A percentile compares a stretch with the other conserved stretches of the same genome.
phyloP scores from a whole-genome alignment of 352 stramenopile genomes.

The Saprolegnia parasitica region DNA sequence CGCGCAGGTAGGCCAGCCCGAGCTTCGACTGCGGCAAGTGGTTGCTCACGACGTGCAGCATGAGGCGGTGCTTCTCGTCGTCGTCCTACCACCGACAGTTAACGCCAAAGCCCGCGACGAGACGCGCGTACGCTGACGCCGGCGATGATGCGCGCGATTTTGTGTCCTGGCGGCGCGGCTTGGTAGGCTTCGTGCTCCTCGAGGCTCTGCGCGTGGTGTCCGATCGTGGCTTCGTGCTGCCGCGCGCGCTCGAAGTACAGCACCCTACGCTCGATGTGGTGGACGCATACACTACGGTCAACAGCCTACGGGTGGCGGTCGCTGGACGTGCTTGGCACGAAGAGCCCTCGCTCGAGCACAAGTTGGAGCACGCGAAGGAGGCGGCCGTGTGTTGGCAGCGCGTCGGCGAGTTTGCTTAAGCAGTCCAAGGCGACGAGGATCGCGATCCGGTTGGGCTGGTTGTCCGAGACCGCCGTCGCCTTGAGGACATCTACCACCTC shows the following conservation, averaged over 20 bases:
- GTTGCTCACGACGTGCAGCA: slow-evolving; percentile 12
- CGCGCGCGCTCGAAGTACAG: slow-evolving; percentile 55
- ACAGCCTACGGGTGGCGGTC: not conserved
- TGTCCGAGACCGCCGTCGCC: slow-evolving; percentile 40
- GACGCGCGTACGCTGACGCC: not conserved
- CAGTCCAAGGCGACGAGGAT: slow-evolving; percentile 69
- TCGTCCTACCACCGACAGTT: not conserved
- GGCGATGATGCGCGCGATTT: slow-evolving; percentile 13
- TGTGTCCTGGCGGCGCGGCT: not conserved
- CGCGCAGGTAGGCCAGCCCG: slow-evolving; percentile 9
- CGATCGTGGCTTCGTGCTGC: slow-evolving; percentile 29
- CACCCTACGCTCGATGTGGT: not conserved
- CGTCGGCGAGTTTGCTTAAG: slow-evolving; percentile 48
- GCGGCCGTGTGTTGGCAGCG: slow-evolving; percentile 55
- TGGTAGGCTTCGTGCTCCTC: not conserved
- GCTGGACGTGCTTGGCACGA: slow-evolving; percentile 24
- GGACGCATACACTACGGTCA: slow-evolving; percentile 1
- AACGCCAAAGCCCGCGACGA: not conserved
- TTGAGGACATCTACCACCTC: slow-evolving; percentile 48
- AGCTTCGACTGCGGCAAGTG: slow-evolving; percentile 22
- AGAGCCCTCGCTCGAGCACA: slow-evolving; percentile 52
- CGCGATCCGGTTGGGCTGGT: slow-evolving; percentile 47
- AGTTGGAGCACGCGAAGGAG: slow-evolving; percentile 50
- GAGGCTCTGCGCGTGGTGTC: slow-evolving; percentile 6
- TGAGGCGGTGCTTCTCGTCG: not conserved